Evolutionary conservation across 2,329 filamentous ascomycete species (phyloP).

Genomic region (Botrytis byssoidea): DNA sequence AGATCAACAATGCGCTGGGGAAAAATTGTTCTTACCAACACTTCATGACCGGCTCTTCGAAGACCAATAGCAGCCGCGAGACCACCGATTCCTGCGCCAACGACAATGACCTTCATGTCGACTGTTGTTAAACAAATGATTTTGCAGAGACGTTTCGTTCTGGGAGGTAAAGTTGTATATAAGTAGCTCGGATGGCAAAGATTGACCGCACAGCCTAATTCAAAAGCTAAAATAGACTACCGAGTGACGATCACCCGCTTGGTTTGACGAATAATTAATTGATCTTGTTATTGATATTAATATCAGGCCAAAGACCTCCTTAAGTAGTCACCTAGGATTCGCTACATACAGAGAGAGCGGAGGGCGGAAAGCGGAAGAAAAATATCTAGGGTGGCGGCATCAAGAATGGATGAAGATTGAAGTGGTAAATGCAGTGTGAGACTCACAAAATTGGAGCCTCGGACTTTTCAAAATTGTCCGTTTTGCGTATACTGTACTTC

Average conservation of each 20-base stretch:
- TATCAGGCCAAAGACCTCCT: neutral
- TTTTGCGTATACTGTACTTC: neutral
- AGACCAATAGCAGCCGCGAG: conserved; percentile 50
- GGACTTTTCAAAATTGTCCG: neutral
- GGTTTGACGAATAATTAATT: neutral
- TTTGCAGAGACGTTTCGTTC: too few species aligned
- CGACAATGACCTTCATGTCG: conserved; percentile 27
- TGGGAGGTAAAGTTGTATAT: too few species aligned
- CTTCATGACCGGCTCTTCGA: conserved; percentile 31
- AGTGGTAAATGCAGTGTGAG: neutral
- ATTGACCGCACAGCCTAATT: neutral
- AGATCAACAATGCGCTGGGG: neutral
- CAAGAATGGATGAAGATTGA: neutral
- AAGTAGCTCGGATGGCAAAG: neutral
- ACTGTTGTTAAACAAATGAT: neutral
- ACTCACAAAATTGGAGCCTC: neutral
- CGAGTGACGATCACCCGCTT: neutral
- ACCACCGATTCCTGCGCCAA: conserved; percentile 50
- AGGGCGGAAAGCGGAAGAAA: neutral
- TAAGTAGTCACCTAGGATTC: neutral
- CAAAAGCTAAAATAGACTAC: neutral
- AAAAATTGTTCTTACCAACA: conserved; percentile 22
- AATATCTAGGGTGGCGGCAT: neutral
- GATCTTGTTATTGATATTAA: neutral
- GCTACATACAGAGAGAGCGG: neutral